Conservation (phyloP, 176 grass and related monocot genomes). For the Phyllostachys edulis region DNA sequence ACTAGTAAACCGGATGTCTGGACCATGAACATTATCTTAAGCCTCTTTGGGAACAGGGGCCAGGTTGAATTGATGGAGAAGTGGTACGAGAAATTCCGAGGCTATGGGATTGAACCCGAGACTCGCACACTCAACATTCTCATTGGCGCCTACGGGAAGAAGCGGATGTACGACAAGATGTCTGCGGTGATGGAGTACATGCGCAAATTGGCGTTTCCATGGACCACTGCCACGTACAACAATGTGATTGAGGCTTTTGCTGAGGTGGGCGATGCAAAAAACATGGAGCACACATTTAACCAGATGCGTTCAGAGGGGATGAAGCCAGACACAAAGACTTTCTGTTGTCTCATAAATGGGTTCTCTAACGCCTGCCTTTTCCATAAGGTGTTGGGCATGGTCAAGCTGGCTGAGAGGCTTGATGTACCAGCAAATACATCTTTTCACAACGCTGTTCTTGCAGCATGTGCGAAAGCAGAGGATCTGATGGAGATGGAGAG, state of each 20-base stretch:
- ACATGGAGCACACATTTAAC: constrained; percentile 89
- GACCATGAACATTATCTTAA: constrained; percentile 95
- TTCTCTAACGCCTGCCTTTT: constrained; percentile 79
- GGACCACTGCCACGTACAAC: constrained; percentile 94
- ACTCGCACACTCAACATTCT: constrained; percentile 91
- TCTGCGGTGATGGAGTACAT: constrained; percentile 95
- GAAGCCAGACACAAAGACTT: constrained; percentile 86
- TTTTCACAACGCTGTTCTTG: constrained; percentile 71
- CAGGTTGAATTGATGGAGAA: constrained; percentile 77
- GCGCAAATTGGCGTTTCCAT: constrained; percentile 77
- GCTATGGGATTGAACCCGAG: constrained; percentile 82
- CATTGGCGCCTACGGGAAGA: constrained; percentile 89
- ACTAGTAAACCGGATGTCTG: constrained; percentile 80
- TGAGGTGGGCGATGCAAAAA: constrained; percentile 67
- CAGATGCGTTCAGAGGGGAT: constrained; percentile 89
- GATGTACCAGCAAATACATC: constrained; percentile 50
- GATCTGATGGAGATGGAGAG: constrained; percentile 97
- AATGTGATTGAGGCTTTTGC: constrained; percentile 92
- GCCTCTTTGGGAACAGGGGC: constrained; percentile 79
- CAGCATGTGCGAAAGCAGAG: constrained; percentile 73
- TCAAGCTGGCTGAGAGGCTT: constrained; percentile 82
- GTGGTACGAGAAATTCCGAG: constrained; percentile 92
- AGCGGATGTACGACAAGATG: constrained; percentile 90
- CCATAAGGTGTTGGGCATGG: constrained; percentile 85
- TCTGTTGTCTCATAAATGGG: constrained; percentile 83